A percentile compares a stretch with the other conserved stretches of the same genome.
These are phyloP conservation scores for Lentinula boryana DNA, from an alignment of 768 basidiomycete species.

Conservation along the genomic window DNA sequence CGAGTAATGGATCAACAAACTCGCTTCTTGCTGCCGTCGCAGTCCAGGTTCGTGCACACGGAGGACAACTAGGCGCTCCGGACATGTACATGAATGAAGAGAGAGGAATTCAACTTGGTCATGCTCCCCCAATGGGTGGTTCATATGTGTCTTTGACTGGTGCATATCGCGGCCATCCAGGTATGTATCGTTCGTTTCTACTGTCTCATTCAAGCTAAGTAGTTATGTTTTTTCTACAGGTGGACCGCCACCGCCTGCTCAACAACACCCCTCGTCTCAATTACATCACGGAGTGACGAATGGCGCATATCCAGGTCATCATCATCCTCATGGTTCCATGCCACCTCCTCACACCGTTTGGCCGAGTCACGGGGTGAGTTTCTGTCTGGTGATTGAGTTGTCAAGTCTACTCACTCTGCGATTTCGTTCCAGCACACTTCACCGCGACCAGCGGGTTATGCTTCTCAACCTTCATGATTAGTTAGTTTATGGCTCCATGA, in stretches of 20 bases:
- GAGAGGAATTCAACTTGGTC: conserved; percentile 27
- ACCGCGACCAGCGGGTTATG: background rate
- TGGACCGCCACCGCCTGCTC: background rate
- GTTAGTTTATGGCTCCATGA: background rate
- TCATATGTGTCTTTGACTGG: background rate
- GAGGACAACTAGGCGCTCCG: conserved; percentile 14
- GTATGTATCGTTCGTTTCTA: background rate
- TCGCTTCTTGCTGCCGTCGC: conserved; percentile 55
- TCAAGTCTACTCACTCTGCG: background rate
- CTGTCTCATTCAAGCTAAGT: background rate
- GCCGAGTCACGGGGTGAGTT: background rate
- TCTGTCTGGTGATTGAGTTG: background rate
- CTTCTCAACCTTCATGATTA: background rate
- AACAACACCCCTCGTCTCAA: background rate
- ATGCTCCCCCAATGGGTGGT: background rate
- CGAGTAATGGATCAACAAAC: conserved; percentile 37
- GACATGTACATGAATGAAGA: conserved; percentile 70
- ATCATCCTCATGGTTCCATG: conserved; percentile 1
- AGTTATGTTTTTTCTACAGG: background rate
- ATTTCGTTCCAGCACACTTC: background rate
- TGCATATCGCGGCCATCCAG: background rate
- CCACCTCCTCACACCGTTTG: background rate
- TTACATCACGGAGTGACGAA: background rate
- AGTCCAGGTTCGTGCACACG: conserved; percentile 34
- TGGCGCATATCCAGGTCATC: background rate